Evolutionary conservation across 78 protist species (phyloP), one percentile per base, ranked within the genome.

Genomic region (Dictyostelium firmibasis): DNA sequence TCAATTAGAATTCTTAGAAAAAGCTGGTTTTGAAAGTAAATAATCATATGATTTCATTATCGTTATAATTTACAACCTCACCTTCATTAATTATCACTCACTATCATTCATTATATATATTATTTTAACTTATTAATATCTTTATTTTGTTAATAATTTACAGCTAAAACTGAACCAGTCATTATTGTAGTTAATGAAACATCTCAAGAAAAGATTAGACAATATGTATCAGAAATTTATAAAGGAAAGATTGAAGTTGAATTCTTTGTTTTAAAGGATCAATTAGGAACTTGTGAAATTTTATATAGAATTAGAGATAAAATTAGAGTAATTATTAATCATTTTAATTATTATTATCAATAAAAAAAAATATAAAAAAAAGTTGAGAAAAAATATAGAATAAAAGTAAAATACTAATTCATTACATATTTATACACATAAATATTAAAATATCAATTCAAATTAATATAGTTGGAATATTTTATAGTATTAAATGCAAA

Each of bases 1-100:
- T 94, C 97, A 95, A 93, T 94, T 97, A 38, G 91, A 86, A 44
- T 62, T 97, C 13, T 85, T 97, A 33, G 94, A 92, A 75, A 78
- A n/a, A 44, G 57, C 67, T 29, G 97, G 97, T 16, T 94, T 97
- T 83, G 57, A 76, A 41, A 92, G 96, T 92, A 57, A 29, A 47
- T 18, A 31, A n/a, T n/a, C 14, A n/a, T n/a, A 69, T 33, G 13
- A 72, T 31, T 13, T 31, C 38, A 18, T 33, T 31, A 31, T 10
- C 0, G 33, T 27, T 1, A 72, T 29, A 6, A 72, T 14, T 60
- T 9, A 3, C 7, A 0, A 11, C 25, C 35, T 36, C 44, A 31
- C 9, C 86, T 18, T n/a, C n/a, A n/a, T n/a, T n/a, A n/a, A n/a
- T 20, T 20, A 57, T 18, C 29, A 60, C 13, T 25, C 27, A 25